Conservation (phyloP, 768 basidiomycete species). For the Trametes cinnabarina region DNA sequence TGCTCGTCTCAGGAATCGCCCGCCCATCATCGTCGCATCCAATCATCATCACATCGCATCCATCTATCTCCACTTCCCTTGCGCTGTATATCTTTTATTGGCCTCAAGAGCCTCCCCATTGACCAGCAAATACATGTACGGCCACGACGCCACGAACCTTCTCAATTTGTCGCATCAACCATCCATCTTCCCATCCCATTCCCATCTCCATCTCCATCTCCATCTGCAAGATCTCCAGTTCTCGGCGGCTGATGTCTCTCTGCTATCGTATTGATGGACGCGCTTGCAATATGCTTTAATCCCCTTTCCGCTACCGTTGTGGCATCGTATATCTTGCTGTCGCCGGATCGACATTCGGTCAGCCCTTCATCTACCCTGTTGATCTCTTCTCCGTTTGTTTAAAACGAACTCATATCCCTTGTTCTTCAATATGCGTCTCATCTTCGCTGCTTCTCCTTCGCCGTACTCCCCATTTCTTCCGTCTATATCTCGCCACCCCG, state of each 20-base stretch:
- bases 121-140: constrained; percentile 5
- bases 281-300: constrained; percentile 5
- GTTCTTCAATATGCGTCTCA: background rate
- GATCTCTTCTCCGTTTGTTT: background rate
- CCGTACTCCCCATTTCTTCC: background rate
- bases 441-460: background rate
- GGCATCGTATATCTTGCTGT: constrained; percentile 13
- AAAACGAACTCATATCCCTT: background rate
- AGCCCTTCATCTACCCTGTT: constrained; percentile 5
- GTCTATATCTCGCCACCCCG: background rate
- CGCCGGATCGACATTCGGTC: constrained; percentile 5
- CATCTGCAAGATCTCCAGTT: constrained; percentile 13
- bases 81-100: constrained; percentile 15
- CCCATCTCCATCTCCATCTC: constrained; percentile 7
- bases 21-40: constrained; percentile 10
- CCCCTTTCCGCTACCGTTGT: constrained; percentile 2
- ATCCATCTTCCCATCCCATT: constrained; percentile 1
- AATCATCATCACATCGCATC: constrained; percentile 10
- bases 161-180: constrained; percentile 6
- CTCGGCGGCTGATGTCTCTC: constrained; percentile 4
- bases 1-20: background rate
- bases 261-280: constrained; percentile 19
- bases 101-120: constrained; percentile 8
- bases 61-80: constrained; percentile 3
- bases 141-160: constrained; percentile 15